Base-by-base conservation (phyloP, 805 yeast species). In the Yarrowia sp. region DNA sequence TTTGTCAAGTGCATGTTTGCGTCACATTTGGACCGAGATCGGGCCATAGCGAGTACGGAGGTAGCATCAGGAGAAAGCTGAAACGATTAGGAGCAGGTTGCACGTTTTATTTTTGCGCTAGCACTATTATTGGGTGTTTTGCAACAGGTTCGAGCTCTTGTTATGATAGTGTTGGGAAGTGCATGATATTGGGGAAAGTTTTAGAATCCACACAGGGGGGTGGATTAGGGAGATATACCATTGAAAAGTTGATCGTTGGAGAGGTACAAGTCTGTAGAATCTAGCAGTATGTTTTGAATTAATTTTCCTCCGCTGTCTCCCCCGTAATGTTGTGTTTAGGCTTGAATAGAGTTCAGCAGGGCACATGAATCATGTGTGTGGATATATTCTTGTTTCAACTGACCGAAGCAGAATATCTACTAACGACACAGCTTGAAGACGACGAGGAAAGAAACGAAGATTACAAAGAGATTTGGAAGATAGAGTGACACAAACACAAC, bases 401-500 rank as follows among this genome's bases (percentile, higher is more conserved):
- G 16, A 7, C 18, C 25, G 27, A 46, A 38, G 18, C 13, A 21
- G 3, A 16, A 47, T 33, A 32, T 21, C 47, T n/a, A 24, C 16
- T 39, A 39, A 18, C 21, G 24, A 47, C 56, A 47, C 56, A 47
- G 39, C 56, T 33, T 42, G 49, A 42, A 42, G 21, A n/a, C n/a
- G n/a, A n/a, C n/a, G 31, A 32, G 29, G 19, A 19, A n/a, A 8
- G 22, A 18, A 12, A 13, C 6, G 19, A 16, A 44, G 12, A n/a
- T 3, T 13, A 12, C n/a, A 27, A 16, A 16, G 12, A 25, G n/a
- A 25, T 16, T 27, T 32, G 9, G 42, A 19, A 10, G n/a, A 16
- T 4, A n/a, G 24, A 29, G 7, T 39, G 4, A 35, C 42, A 46
- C 14, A 31, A 35, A 31, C 36, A 31, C 29, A 10, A 4, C 38